Evolutionary conservation across 2,329 filamentous ascomycete genomes (phyloP).

Genomic region (Gnomoniopsis sp.): DNA sequence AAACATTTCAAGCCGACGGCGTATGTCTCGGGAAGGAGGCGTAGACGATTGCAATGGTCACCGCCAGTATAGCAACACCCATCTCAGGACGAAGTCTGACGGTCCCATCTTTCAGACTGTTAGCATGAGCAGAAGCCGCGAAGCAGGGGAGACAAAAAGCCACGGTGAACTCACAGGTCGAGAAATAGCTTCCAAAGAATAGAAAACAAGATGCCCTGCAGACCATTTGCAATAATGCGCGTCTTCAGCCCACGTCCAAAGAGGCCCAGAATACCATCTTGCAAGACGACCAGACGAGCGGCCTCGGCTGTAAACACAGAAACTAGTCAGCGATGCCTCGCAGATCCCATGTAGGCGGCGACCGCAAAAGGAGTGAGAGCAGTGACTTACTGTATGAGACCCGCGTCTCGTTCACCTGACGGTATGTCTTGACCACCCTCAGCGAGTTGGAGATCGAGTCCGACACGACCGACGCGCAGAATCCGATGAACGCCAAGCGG

Average conservation of each 20-base stretch:
- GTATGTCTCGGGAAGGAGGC: not conserved
- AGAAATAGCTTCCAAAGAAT: slow-evolving; percentile 48
- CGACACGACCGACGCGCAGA: slow-evolving; percentile 42
- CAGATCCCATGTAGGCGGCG: not conserved
- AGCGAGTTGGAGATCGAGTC: slow-evolving; percentile 46
- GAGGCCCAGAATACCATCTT: slow-evolving; percentile 40
- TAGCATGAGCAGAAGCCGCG: not conserved
- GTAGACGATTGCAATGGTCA: not conserved
- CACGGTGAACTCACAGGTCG: slow-evolving; percentile 36
- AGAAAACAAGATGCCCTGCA: slow-evolving; percentile 44
- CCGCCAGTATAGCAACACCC: not conserved
- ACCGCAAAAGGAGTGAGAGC: no score
- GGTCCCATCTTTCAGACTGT: slow-evolving; percentile 6
- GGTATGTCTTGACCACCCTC: slow-evolving; percentile 46
- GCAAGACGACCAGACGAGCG: slow-evolving; percentile 34
- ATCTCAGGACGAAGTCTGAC: slow-evolving; percentile 1
- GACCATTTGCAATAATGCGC: slow-evolving; percentile 44
- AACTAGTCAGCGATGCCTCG: not conserved
- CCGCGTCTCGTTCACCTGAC: slow-evolving; percentile 45
- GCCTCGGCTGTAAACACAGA: slow-evolving; percentile 34
- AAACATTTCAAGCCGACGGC: not conserved
- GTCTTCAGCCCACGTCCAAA: slow-evolving; percentile 44
- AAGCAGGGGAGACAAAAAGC: not conserved
- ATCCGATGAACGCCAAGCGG: slow-evolving; percentile 40
- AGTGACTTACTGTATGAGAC: slow-evolving; percentile 40